These are phyloP conservation scores for Trametes punicea DNA, from an alignment of 768 basidiomycete species.

Conservation along the genomic window DNA sequence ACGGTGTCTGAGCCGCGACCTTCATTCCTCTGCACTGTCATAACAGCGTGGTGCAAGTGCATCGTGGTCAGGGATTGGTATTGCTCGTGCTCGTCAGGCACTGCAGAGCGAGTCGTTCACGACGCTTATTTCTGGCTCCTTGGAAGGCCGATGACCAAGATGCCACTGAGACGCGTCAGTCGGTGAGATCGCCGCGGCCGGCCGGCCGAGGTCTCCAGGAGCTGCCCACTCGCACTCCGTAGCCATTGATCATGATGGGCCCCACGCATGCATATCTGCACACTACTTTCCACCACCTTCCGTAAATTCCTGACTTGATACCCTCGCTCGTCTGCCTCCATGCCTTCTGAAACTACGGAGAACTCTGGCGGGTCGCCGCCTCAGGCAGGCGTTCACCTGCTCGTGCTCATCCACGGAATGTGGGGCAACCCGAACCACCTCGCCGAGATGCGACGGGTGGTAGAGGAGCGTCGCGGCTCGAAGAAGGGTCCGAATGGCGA, in stretches of 20 bases:
- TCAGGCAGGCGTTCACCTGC: constrained; percentile 33
- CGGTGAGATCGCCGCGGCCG: not conserved
- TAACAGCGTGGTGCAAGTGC: too few species aligned
- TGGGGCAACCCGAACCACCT: constrained; percentile 78
- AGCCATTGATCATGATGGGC: not conserved
- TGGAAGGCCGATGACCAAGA: not conserved
- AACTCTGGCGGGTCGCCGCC: constrained; percentile 14
- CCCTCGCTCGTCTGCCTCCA: not conserved
- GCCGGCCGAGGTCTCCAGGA: not conserved
- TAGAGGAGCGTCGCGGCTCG: constrained; percentile 41
- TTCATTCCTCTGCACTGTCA: too few species aligned
- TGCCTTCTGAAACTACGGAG: constrained; percentile 8
- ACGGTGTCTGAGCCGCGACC: too few species aligned
- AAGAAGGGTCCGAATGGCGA: constrained; percentile 34
- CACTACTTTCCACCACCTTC: not conserved
- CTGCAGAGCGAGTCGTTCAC: too few species aligned
- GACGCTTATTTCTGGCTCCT: not conserved
- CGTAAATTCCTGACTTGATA: not conserved
- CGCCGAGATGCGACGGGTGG: constrained; percentile 51
- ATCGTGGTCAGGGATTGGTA: too few species aligned
- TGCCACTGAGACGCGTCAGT: constrained; percentile 18
- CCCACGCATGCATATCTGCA: not conserved
- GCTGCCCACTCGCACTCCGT: not conserved
- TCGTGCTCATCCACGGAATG: constrained; percentile 60
- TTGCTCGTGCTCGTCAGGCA: too few species aligned